These are phyloP conservation scores for Claviceps maximensis DNA, from an alignment of 2,329 filamentous ascomycete species.

Conservation along the genomic window DNA sequence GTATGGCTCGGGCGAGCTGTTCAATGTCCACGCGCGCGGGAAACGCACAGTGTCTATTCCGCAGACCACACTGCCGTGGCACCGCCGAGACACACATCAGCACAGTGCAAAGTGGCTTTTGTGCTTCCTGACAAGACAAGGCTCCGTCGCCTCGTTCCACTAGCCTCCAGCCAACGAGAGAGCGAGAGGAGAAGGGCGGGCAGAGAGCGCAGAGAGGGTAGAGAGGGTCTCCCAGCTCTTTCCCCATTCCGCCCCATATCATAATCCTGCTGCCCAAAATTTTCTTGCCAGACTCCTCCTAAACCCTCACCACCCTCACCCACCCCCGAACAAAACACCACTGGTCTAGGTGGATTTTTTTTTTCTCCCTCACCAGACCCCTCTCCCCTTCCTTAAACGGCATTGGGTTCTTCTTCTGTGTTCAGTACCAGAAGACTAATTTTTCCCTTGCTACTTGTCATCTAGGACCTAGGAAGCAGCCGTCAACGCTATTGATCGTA, in stretches of 20 bases:
- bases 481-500: slow-evolving; percentile 19
- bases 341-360: slow-evolving; percentile 23
- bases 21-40: too few species aligned
- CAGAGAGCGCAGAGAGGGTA: not conserved
- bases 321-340: slow-evolving; percentile 14
- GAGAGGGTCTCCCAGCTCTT: slow-evolving; percentile 9
- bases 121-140: not conserved
- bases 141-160: not conserved
- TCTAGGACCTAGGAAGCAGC: slow-evolving; percentile 9
- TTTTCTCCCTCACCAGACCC: slow-evolving; percentile 17
- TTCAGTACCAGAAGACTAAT: slow-evolving; percentile 18
- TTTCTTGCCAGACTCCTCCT: slow-evolving; percentile 22
- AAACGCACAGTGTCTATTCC: too few species aligned
- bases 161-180: not conserved
- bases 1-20: too few species aligned
- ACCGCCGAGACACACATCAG: too few species aligned
- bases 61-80: not conserved
- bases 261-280: slow-evolving; percentile 25
- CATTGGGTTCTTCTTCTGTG: slow-evolving; percentile 21
- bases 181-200: not conserved
- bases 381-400: slow-evolving; percentile 16
- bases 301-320: slow-evolving; percentile 26
- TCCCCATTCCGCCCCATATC: slow-evolving; percentile 20
- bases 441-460: slow-evolving; percentile 13
- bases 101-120: not conserved